phyloP scores from a whole-genome alignment of 192 early-diverging fungal genomes.

The Backusella westeae region DNA sequence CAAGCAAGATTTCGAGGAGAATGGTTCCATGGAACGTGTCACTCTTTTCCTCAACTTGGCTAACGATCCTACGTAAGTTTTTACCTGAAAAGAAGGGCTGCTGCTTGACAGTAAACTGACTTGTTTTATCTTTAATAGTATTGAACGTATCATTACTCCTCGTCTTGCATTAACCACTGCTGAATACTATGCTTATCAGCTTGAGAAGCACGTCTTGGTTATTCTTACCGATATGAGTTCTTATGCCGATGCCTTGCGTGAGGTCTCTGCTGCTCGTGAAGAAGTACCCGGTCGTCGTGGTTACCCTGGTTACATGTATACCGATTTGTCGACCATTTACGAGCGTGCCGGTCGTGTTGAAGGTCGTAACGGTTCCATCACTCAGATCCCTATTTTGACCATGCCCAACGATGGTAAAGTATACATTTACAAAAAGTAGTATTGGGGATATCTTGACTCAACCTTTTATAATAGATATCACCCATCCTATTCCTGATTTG shows the following conservation, averaged over 20 bases:
- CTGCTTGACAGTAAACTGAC: background rate
- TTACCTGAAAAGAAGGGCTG: background rate
- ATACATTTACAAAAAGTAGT: background rate
- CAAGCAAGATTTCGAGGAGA: conserved; percentile 99
- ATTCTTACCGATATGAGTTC: conserved; percentile 99
- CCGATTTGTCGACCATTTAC: conserved; percentile 99
- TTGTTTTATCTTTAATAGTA: conserved; percentile 44
- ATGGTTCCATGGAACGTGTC: conserved; percentile 97
- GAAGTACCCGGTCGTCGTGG: conserved; percentile 99
- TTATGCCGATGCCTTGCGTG: conserved; percentile 99
- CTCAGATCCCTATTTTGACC: conserved; percentile 99
- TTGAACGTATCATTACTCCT: conserved; percentile 99
- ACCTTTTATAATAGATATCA: conserved; percentile 72
- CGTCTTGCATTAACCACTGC: conserved; percentile 98
- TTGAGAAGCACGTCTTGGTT: conserved; percentile 98
- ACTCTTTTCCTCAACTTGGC: conserved; percentile 99
- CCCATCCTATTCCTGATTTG: conserved; percentile 99
- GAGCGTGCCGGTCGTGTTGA: conserved; percentile 98
- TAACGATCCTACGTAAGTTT: conserved; percentile 91
- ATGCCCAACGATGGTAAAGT: conserved; percentile 97
- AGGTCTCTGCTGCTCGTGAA: conserved; percentile 98
- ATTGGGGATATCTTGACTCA: background rate
- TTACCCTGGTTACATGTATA: conserved; percentile 99
- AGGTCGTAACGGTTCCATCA: conserved; percentile 97
- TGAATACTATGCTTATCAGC: conserved; percentile 99